phyloP scores from a whole-genome alignment of 306 rosid genomes.

The Lathyrus aphaca region DNA sequence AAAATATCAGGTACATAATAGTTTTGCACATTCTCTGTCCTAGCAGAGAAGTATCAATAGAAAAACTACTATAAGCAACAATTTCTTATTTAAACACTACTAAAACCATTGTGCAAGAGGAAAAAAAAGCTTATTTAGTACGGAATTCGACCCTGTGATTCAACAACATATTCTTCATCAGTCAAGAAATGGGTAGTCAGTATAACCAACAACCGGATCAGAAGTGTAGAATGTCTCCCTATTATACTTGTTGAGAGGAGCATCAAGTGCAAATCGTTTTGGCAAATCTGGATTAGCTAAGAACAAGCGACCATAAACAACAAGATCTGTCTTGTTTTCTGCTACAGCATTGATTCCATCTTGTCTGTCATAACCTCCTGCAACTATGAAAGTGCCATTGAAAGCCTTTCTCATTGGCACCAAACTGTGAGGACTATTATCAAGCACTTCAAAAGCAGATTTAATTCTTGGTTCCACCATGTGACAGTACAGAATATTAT shows the following conservation, averaged over 20 bases:
- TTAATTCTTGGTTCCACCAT: slow-evolving; percentile 28
- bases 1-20: slow-evolving; percentile 1
- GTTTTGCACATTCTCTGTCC: neutral
- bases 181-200: slow-evolving; percentile 68
- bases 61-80: neutral
- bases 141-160: too few species aligned
- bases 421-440: slow-evolving; percentile 16
- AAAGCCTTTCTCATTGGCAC: slow-evolving; percentile 37
- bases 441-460: neutral
- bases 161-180: slow-evolving; percentile 9
- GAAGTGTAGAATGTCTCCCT: slow-evolving; percentile 49
- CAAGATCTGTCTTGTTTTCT: slow-evolving; percentile 18
- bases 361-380: slow-evolving; percentile 27
- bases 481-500: slow-evolving; percentile 22
- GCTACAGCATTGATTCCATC: slow-evolving; percentile 30
- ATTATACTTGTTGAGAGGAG: slow-evolving; percentile 63
- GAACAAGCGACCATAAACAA: slow-evolving; percentile 45
- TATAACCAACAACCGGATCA: slow-evolving; percentile 65
- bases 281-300: slow-evolving; percentile 80
- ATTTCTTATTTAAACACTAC: slow-evolving; percentile 3
- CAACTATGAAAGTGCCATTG: slow-evolving; percentile 29
- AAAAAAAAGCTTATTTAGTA: neutral
- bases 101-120: neutral
- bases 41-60: neutral
- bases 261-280: slow-evolving; percentile 59